These are phyloP conservation scores for Allium sativum DNA, from an alignment of 106 monocot species.

Conservation along the genomic window DNA sequence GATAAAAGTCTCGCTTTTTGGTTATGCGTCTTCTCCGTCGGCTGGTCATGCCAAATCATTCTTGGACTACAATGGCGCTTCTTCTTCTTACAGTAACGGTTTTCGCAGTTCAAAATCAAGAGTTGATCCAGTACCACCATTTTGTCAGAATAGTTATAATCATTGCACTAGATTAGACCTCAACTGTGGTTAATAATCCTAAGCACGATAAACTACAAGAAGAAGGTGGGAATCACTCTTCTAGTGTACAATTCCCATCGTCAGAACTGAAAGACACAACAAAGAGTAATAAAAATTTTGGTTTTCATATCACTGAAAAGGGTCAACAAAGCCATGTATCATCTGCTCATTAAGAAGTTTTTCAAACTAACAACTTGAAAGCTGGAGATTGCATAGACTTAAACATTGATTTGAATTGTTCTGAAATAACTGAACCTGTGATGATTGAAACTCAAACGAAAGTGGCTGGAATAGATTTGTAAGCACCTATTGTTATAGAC, in stretches of 20 bases:
- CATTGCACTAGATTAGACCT: slow-evolving; percentile 5
- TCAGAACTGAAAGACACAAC: slow-evolving; percentile 5
- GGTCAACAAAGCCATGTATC: neutral
- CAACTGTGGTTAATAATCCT: neutral
- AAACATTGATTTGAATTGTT: too few relatives aligned
- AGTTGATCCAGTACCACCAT: neutral
- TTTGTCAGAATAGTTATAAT: slow-evolving; percentile 9
- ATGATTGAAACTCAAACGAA: too few relatives aligned
- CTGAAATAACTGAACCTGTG: too few relatives aligned
- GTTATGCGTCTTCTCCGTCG: neutral
- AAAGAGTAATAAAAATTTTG: slow-evolving; percentile 9
- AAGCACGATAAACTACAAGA: slow-evolving; percentile 1
- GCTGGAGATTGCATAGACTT: neutral
- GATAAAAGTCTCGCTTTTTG: slow-evolving; percentile 3
- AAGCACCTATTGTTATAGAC: too few relatives aligned
- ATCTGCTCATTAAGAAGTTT: slow-evolving; percentile 4
- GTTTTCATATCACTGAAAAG: slow-evolving; percentile 16
- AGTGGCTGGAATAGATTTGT: too few relatives aligned
- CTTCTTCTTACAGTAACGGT: neutral
- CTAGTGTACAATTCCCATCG: neutral
- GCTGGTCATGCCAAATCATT: slow-evolving; percentile 2
- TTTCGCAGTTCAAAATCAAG: neutral
- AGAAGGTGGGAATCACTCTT: slow-evolving; percentile 6
- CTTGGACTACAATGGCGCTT: neutral
- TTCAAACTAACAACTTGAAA: neutral